Evolutionary conservation across 768 basidiomycete species (phyloP).

Genomic region (Rubroboletus satanas): DNA sequence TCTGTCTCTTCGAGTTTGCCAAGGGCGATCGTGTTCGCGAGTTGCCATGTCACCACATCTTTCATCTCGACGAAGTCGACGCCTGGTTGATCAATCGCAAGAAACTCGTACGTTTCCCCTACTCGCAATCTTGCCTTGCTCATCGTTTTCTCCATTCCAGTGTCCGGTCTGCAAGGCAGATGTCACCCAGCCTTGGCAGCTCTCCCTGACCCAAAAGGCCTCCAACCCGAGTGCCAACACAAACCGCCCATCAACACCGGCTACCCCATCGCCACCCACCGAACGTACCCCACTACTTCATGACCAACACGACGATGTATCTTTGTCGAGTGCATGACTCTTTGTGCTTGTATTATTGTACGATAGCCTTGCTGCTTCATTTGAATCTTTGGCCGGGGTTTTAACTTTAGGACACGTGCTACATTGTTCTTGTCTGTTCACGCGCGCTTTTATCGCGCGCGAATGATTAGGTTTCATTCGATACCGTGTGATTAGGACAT

Average conservation of each 20-base stretch:
- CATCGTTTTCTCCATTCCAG: slow-evolving; percentile 36
- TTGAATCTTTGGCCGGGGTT: neutral
- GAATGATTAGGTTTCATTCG: slow-evolving; percentile 19
- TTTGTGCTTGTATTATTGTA: slow-evolving; percentile 24
- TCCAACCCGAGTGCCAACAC: slow-evolving; percentile 3
- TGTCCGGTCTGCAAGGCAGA: slow-evolving; percentile 93
- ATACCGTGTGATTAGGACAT: slow-evolving; percentile 4
- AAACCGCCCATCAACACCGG: slow-evolving; percentile 5
- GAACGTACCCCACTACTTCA: slow-evolving; percentile 35
- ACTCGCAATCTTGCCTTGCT: neutral
- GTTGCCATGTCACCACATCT: slow-evolving; percentile 91
- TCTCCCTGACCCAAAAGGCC: slow-evolving; percentile 16
- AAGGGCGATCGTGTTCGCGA: slow-evolving; percentile 89
- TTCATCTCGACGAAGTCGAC: slow-evolving; percentile 89
- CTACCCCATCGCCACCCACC: slow-evolving; percentile 18
- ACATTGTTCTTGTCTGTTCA: slow-evolving; percentile 3
- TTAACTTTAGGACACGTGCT: slow-evolving; percentile 7
- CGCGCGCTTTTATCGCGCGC: neutral
- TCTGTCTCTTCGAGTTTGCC: slow-evolving; percentile 84
- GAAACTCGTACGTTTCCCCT: slow-evolving; percentile 67
- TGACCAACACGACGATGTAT: slow-evolving; percentile 11
- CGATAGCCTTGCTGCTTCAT: slow-evolving; percentile 13
- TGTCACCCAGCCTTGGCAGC: slow-evolving; percentile 62
- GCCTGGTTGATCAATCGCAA: slow-evolving; percentile 90
- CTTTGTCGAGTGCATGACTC: slow-evolving; percentile 12